Base-by-base conservation (phyloP, 2,329 filamentous ascomycete genomes). In the Clonostachys rhizophaga region DNA sequence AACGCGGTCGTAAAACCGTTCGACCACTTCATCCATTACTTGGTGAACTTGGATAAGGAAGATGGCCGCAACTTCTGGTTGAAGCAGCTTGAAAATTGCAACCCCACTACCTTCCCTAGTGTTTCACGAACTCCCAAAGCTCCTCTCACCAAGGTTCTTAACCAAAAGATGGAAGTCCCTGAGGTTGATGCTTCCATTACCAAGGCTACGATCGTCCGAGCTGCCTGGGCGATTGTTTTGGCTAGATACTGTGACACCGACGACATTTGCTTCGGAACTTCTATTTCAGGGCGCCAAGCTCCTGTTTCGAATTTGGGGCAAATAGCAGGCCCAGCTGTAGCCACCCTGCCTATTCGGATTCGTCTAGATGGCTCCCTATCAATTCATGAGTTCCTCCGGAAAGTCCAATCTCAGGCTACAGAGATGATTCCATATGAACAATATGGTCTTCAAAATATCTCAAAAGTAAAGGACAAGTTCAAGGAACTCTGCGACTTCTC, bases 351-450 rank as follows among this genome's bases (percentile, higher is more conserved):
- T 5, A 42, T 52, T 12, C 48, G 55, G 9, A 43, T 54, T 18
- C 37, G 24, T 3, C 7, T 56, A 4, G 47, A 47, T 13, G 39
- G 43, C 16, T 40, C 41, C 13, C 37, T 48, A 40, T 35, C 52
- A 5, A 50, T 42, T 11, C 43, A 18, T 2, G 33, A 47, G 9
- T 47, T 52, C n/a, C 49, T 57, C 6, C 47, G 43, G 10, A 46
- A 47, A 16, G 41, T 56, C 13, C 53, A 54, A 20, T 47, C 45
- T 12, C 48, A 54, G 11, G 53, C 55, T 2, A 49, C 53, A 2
- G 40, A 49, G 6, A 51, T 52, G 45, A 51, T 54, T 24, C 49
- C 55, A 2, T 53, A 52, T 34, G 54, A 57, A 34, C 55, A 57
- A 13, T 44, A 43, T 5, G 54, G 55, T 3, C 47, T 57, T 11